A percentile compares a stretch with the other conserved stretches of the same genome.
Evolutionary conservation across 148 eudicot genomes (phyloP).

Genomic region (Cornus controversa): DNA sequence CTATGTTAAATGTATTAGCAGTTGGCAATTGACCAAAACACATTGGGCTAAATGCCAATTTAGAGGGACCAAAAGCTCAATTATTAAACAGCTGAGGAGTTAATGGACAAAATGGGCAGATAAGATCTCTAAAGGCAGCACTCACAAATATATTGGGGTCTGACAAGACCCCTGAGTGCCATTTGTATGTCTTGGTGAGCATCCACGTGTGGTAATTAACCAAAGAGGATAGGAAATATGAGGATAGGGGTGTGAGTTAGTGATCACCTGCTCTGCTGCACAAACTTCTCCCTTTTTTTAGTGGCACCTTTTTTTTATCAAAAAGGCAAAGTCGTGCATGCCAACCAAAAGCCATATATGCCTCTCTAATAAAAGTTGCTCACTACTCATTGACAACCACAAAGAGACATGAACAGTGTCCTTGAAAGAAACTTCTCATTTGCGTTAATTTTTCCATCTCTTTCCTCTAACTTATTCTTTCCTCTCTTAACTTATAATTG

Average conservation of each 20-base stretch:
- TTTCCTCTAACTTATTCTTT: no score
- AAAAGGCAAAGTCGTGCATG: not conserved
- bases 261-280: not conserved
- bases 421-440: no score
- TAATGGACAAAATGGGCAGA: not conserved
- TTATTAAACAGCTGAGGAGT: no score
- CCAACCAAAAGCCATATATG: not conserved
- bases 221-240: no score
- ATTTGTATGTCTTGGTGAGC: not conserved
- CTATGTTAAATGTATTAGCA: no score
- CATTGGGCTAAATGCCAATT: no score
- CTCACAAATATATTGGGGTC: not conserved
- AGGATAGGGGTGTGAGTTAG: not conserved
- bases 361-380: not conserved
- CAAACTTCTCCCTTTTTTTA: not conserved
- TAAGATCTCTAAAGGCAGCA: not conserved
- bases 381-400: not conserved
- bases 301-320: not conserved
- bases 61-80: no score
- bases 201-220: not conserved
- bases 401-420: not conserved
- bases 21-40: no score
- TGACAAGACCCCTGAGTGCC: constrained; percentile 11
- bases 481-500: no score
- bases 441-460: no score